These are phyloP conservation scores for Chytriomyces hyalinus DNA, from an alignment of 192 early-diverging fungal species.

Conservation along the genomic window DNA sequence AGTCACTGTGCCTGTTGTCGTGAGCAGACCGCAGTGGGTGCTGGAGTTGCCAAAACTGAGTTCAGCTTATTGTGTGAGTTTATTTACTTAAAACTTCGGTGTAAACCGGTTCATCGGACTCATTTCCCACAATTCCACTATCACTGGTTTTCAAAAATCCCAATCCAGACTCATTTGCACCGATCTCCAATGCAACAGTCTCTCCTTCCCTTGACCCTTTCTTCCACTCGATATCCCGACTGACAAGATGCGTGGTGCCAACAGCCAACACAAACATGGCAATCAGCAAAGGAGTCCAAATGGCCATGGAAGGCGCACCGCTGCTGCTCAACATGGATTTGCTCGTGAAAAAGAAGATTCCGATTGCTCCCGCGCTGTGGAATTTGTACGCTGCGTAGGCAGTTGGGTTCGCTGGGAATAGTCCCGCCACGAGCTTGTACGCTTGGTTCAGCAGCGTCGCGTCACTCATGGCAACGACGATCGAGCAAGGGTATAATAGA, in stretches of 20 bases:
- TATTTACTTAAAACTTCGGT: too few relatives aligned
- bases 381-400: slow-evolving; percentile 31
- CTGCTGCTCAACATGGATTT: slow-evolving; percentile 7
- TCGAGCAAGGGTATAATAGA: slow-evolving; percentile 13
- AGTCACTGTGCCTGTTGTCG: too few relatives aligned
- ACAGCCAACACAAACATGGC: slow-evolving; percentile 14
- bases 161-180: too few relatives aligned
- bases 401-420: slow-evolving; percentile 21
- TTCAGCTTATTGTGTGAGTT: too few relatives aligned
- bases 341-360: slow-evolving; percentile 26
- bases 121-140: too few relatives aligned
- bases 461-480: slow-evolving; percentile 23
- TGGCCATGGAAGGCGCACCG: slow-evolving; percentile 5
- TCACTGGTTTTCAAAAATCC: too few relatives aligned
- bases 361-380: slow-evolving; percentile 18
- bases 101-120: too few relatives aligned
- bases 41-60: too few relatives aligned
- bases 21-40: too few relatives aligned
- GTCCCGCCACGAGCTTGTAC: slow-evolving; percentile 29
- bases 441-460: slow-evolving; percentile 33
- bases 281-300: slow-evolving; percentile 14
- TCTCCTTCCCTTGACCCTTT: too few relatives aligned
- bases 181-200: too few relatives aligned
- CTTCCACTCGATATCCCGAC: slow-evolving; percentile 21
- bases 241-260: background rate